Evolutionary conservation across 1,139 yeast species (phyloP).

Genomic region (Nadsonia starkeyi-henricii): DNA sequence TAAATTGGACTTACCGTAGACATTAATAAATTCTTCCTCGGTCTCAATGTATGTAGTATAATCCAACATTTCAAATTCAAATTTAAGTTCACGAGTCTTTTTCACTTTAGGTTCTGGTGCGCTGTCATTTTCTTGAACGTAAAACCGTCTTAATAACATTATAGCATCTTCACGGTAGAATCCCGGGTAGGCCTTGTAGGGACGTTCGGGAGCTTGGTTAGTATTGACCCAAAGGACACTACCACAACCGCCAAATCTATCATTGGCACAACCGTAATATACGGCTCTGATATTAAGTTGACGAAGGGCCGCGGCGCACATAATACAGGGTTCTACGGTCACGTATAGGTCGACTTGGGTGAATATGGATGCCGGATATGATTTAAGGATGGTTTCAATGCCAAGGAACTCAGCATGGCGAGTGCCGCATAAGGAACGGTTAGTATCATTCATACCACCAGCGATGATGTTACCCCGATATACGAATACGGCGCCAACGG

Average conservation of each 20-base stretch:
- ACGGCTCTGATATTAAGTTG: conserved; percentile 65
- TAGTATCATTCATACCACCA: conserved; percentile 81
- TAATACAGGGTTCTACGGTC: conserved; percentile 94
- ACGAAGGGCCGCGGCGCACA: conserved; percentile 90
- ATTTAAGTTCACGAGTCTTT: conserved; percentile 60
- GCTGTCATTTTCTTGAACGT: conserved; percentile 66
- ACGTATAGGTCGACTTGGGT: conserved; percentile 56
- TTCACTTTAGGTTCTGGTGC: conserved; percentile 76
- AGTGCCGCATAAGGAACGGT: conserved; percentile 46
- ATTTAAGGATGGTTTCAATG: conserved; percentile 37
- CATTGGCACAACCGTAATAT: conserved; percentile 86
- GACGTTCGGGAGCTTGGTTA: conserved; percentile 30
- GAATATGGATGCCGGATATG: conserved; percentile 27
- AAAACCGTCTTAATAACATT: conserved; percentile 64
- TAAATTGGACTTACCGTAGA: conserved; percentile 35
- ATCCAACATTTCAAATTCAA: conserved; percentile 44
- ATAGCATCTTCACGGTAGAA: conserved; percentile 71
- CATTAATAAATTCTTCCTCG: conserved; percentile 30
- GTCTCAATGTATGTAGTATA: conserved; percentile 34
- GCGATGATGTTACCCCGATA: conserved; percentile 43
- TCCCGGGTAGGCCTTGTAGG: conserved; percentile 61
- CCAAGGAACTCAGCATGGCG: conserved; percentile 89
- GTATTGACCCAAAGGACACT: conserved; percentile 55
- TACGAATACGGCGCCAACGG: conserved; percentile 62
- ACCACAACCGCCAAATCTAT: conserved; percentile 94